Evolutionary conservation across 1,284 basidiomycete species (phyloP), one percentile per base, ranked within the genome.

Genomic region (Rhodofomes roseus): DNA sequence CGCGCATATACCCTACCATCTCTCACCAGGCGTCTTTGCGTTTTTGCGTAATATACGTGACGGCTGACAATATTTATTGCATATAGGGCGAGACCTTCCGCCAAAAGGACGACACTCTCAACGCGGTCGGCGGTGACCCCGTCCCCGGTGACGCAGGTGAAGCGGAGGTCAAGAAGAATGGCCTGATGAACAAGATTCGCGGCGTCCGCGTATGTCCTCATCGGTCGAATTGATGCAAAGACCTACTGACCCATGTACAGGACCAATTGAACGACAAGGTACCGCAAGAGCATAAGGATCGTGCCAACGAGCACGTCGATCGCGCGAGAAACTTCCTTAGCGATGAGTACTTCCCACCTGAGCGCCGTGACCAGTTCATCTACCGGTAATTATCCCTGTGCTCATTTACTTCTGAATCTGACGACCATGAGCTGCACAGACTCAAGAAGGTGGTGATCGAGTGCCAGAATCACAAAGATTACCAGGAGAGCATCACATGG

Each of bases 391-490:
- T 48, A 44, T 16, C 12, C 25, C 25, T 6, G 2, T 34, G 31
- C 11, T 11, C 31, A 34, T 11, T n/a, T n/a, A n/a, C n/a, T n/a
- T 4, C 31, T 4, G 31, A 34, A 34, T 34, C 31, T 31, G 14
- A 43, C 11, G 2, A 29, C 22, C 1, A 25, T 39, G 0, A 3
- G 2, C 2, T 11, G 16, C 25, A 29, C n/a, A 48, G 46, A 23
- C 46, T 48, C 31, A 46, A 54, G 8, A 62, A 92, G 88, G 91
- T 94, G 43, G 84, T 97, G 62, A 81, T 95, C 60, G 96, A 98
- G 75, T 95, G 93, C 75, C 96, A 98, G 78, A 87, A 90, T 71
- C 93, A 96, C 76, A 83, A 88, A 60, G 92, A 96, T 70, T 98
- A 97, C 76, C 92, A 95, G 68, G 87, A 85, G 58, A 86, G 89